Conservation (phyloP, 2,329 filamentous ascomycete species). For the Stemphylium lycopersici region DNA sequence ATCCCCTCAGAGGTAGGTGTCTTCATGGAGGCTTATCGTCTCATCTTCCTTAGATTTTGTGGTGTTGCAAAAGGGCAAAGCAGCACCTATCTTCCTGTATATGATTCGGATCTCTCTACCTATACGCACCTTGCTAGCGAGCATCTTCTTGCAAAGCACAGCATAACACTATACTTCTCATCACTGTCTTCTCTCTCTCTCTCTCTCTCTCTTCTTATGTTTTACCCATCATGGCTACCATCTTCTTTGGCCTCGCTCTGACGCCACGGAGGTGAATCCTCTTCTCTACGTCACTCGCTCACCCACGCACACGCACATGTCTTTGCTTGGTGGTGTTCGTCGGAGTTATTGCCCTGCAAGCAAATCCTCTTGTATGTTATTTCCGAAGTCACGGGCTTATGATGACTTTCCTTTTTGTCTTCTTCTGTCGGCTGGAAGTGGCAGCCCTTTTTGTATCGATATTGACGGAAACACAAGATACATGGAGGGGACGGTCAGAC, state of each 20-base stretch:
- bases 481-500: no score
- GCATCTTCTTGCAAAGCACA: conserved; percentile 25
- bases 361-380: conserved; percentile 5
- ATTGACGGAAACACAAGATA: no score
- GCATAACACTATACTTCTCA: conserved; percentile 19
- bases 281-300: conserved; percentile 9
- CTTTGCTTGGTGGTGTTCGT: conserved; percentile 9
- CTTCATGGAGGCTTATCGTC: conserved; percentile 1
- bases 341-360: background rate
- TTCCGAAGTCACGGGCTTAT: background rate
- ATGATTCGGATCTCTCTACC: conserved; percentile 30
- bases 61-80: conserved; percentile 20
- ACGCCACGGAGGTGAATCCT: background rate
- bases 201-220: background rate
- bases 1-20: conserved; percentile 37
- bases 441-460: no score
- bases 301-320: background rate
- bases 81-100: conserved; percentile 32
- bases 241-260: conserved; percentile 1
- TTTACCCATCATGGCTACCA: conserved; percentile 17
- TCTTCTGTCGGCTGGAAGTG: background rate
- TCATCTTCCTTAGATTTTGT: conserved; percentile 9
- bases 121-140: conserved; percentile 22
- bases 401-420: background rate
- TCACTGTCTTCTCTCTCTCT: conserved; percentile 5